A percentile compares a stretch with the other conserved stretches of the same genome.
phyloP scores from a whole-genome alignment of 345 rosid species.

The Pistacia integerrima region DNA sequence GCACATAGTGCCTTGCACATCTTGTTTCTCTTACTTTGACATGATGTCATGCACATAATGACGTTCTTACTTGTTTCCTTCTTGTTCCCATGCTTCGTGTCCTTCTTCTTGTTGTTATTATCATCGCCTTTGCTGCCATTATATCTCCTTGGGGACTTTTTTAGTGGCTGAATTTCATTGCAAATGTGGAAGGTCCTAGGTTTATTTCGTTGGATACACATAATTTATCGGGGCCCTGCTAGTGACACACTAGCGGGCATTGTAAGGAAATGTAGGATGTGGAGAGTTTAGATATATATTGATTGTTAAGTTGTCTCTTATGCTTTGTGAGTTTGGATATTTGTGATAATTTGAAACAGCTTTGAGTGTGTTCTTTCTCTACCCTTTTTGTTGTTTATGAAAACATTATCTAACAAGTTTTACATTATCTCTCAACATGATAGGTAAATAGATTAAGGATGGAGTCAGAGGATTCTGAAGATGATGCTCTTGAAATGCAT shows the following conservation, averaged over 20 bases:
- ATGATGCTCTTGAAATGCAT: constrained; percentile 74
- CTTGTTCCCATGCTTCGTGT: too few relatives aligned
- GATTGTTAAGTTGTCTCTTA: neutral
- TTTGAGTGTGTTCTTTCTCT: neutral
- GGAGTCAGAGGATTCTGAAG: constrained; percentile 60
- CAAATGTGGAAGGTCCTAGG: neutral
- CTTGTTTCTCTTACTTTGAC: too few relatives aligned
- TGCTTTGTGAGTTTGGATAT: neutral
- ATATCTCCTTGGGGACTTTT: too few relatives aligned
- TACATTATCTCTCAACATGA: constrained; percentile 20
- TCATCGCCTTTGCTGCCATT: too few relatives aligned
- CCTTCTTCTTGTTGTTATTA: too few relatives aligned
- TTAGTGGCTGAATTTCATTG: neutral
- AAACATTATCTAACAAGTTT: neutral
- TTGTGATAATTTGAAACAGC: constrained; percentile 7
- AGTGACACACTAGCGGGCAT: neutral
- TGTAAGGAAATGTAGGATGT: neutral
- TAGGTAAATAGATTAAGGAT: constrained; percentile 68
- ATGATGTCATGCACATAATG: too few relatives aligned
- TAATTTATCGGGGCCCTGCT: neutral
- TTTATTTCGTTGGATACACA: neutral
- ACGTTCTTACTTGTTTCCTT: too few relatives aligned
- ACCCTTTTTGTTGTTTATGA: neutral
- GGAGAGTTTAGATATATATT: neutral
- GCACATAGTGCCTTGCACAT: too few relatives aligned